phyloP scores from a whole-genome alignment of 1,139 yeast genomes.

The Insectozyma bohioensis region DNA sequence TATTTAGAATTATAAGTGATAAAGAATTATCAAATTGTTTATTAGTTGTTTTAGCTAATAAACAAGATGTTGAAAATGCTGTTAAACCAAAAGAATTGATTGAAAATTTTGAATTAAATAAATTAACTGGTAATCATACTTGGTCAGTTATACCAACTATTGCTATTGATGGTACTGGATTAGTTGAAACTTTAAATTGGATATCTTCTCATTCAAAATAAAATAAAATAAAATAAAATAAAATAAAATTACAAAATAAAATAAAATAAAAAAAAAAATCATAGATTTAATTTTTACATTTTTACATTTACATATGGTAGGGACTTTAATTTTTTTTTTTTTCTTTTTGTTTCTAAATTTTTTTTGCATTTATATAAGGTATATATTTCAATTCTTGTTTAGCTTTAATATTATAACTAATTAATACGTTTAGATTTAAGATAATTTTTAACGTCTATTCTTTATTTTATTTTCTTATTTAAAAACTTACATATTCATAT shows the following conservation, averaged over 20 bases:
- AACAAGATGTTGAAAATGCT: slow-evolving; percentile 74
- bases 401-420: no score
- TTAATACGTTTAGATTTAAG: no score
- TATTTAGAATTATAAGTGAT: slow-evolving; percentile 73
- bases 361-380: slow-evolving; percentile 1
- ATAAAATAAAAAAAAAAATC: background rate
- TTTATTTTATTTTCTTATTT: no score
- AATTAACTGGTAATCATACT: slow-evolving; percentile 55
- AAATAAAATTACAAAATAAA: background rate
- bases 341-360: slow-evolving; percentile 2
- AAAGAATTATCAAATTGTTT: slow-evolving; percentile 80
- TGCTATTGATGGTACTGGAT: slow-evolving; percentile 74
- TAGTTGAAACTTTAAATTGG: slow-evolving; percentile 75
- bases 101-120: slow-evolving; percentile 54
- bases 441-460: no score
- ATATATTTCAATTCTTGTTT: no score
- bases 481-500: no score
- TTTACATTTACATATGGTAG: no score
- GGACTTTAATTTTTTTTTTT: background rate
- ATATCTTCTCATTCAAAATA: slow-evolving; percentile 59
- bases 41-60: slow-evolving; percentile 83
- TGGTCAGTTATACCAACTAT: slow-evolving; percentile 80
- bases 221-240: slow-evolving; percentile 2
- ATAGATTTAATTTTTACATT: no score
- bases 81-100: slow-evolving; percentile 66